phyloP scores from a whole-genome alignment of 1,284 basidiomycete species.

The Coriolopsis trogii region DNA sequence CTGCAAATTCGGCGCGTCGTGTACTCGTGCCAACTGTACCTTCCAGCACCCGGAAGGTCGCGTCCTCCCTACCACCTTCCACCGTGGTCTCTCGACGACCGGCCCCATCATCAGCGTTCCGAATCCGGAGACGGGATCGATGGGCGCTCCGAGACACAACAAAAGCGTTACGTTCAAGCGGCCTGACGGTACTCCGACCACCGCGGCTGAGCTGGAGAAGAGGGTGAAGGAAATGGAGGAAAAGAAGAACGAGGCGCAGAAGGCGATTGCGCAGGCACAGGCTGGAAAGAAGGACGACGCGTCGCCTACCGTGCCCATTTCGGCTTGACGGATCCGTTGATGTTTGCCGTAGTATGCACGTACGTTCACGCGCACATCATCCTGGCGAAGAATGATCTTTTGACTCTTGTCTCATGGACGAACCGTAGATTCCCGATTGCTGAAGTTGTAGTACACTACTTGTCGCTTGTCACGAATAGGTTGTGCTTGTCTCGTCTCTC shows the following conservation, averaged over 20 bases:
- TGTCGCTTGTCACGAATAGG: too few relatives aligned
- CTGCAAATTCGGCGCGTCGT: constrained; percentile 78
- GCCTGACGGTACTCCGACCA: constrained; percentile 49
- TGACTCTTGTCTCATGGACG: too few relatives aligned
- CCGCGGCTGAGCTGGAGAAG: constrained; percentile 56
- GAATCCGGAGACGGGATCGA: constrained; percentile 65
- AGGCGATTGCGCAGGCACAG: constrained; percentile 54
- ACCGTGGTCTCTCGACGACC: constrained; percentile 67
- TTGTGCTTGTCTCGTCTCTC: too few relatives aligned
- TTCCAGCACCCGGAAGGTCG: constrained; percentile 83
- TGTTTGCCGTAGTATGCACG: too few relatives aligned
- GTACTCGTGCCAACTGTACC: constrained; percentile 74
- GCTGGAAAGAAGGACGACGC: constrained; percentile 60
- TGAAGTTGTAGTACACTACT: too few relatives aligned
- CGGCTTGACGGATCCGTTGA: too few relatives aligned
- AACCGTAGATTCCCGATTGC: too few relatives aligned
- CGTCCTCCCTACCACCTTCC: constrained; percentile 74
- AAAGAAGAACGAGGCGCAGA: constrained; percentile 52
- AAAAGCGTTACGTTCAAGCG: constrained; percentile 71
- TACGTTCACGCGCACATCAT: too few relatives aligned
- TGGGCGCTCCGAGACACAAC: constrained; percentile 61
- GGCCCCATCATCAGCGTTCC: constrained; percentile 61
- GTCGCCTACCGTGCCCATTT: constrained; percentile 53
- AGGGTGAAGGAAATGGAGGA: constrained; percentile 62
- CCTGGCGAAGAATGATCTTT: too few relatives aligned